Evolutionary conservation across 257 asterid genomes (phyloP), one percentile per base, ranked within the genome.

Genomic region (Solanum dulcamara): DNA sequence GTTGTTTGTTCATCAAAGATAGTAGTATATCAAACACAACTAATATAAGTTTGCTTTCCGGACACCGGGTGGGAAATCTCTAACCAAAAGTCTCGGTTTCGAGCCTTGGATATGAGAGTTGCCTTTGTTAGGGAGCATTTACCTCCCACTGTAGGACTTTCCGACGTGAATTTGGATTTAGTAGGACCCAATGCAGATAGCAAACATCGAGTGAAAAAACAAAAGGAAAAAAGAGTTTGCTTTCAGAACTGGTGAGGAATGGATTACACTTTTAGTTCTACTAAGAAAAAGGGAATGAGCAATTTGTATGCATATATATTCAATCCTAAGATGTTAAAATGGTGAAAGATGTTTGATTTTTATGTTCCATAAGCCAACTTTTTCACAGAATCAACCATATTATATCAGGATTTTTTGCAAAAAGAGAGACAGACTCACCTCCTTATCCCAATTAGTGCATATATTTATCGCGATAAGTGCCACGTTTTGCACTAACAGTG

Each of bases 381-480:
- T 8, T 24, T 48, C 10, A 80, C 5, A 50, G 37, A 33, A 2
- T 55, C 62, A 14, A 44, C 37, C 10, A 80, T 2, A 8, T 4
- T 50, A 15, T 32, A 80, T 42, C 42, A 6, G 14, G 26, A 46
- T 10, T 10, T 42, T 42, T 46, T 12, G 51, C 17, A 2, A 46
- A 46, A 46, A 46, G 51, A 46, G n/a, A 20, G 10, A n/a, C 12
- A 28, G 62, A 74, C 90, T 90, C 44, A 92, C 97, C 95, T 92
- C 95, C 46, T 46, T 33, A 68, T 91, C 91, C 97, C 96, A 94
- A 55, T 92, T 85, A 20, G 95, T 92, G 86, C 55, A 85, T 4
- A 93, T 44, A 86, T 92, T 93, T 71, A 94, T 66, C 26, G 86
- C 85, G 46, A 93, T 85, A 53, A 94, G 91, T 13, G 94, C 95